Base-by-base conservation (phyloP, 345 rosid genomes). In the Passiflora organensis region DNA sequence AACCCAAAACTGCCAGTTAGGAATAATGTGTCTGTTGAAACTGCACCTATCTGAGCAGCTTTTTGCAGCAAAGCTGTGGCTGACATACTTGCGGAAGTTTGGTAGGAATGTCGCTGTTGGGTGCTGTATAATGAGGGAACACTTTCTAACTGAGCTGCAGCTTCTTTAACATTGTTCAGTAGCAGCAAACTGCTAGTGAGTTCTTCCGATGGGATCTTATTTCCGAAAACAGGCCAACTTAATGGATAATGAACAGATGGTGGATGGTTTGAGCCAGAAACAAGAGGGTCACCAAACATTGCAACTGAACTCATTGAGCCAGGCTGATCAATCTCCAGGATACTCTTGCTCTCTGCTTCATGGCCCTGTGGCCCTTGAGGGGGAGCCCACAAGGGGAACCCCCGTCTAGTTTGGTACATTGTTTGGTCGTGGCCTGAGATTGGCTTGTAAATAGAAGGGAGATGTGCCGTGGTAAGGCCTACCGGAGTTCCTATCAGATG, bases 1-100 rank as follows among this genome's bases (percentile, higher is more conserved):
- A 79, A 61, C 28, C 78, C 80, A 41, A 77, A 72, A 56, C 80
- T 63, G 22, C 68, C 82, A 0, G 8, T 28, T 8, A 80, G 65
- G 63, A 83, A 83, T 55, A 83, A 59, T 43, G 79, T 77, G 37
- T 86, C 84, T 4, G 80, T 51, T 32, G 95, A 68, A 15, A 80
- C 82, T 36, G 82, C 81, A 14, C 95, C 95, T 28, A 89, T 86
- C 52, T 81, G 91, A 15, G 99, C 91, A 28, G 99, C 96, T 72
- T 89, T 93, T 64, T 89, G 96, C 53, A 93, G 74, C 53, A 93
- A 77, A 51, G 96, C 99, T 12, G 99, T 93, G 43, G 99, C 99
- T 1, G 96, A 89, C 91, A 86, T 89, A 21, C 69, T 82, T 14
- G 71, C 77, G 21, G 81, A 62, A 15, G 78, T 25, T 6, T 51